A percentile compares a stretch with the other conserved stretches of the same genome.
Evolutionary conservation across 257 asterid species (phyloP).

Genomic region (Haberlea rhodopensis): DNA sequence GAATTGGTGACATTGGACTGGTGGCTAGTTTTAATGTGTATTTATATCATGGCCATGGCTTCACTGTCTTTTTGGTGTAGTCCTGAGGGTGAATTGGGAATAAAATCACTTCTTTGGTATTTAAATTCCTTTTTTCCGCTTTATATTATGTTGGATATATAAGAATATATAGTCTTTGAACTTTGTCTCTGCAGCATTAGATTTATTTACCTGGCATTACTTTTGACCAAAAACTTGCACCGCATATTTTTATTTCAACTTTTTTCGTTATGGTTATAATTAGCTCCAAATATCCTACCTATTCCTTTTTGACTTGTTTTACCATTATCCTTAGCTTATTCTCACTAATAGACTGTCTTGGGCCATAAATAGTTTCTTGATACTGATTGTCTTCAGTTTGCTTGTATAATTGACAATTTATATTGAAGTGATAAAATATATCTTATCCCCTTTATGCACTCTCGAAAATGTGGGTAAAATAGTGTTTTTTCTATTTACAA

Average conservation of each 20-base stretch:
- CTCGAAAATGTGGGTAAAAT: neutral
- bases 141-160: neutral
- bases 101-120: neutral
- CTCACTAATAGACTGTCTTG: neutral
- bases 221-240: neutral
- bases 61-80: neutral
- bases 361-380: constrained; percentile 1
- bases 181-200: neutral
- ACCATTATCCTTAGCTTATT: neutral
- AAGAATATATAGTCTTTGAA: constrained; percentile 2
- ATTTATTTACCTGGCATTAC: neutral
- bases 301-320: neutral
- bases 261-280: neutral
- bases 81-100: neutral
- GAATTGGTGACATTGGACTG: neutral
- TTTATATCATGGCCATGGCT: neutral
- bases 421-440: neutral
- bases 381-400: neutral
- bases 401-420: constrained; percentile 1
- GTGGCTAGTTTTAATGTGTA: neutral
- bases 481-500: neutral
- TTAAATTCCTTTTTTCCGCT: neutral
- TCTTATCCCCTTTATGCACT: neutral
- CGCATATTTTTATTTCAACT: neutral
- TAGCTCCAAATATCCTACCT: neutral